phyloP scores from a whole-genome alignment of 1,284 basidiomycete species.

The Leccinum angustisporum region DNA sequence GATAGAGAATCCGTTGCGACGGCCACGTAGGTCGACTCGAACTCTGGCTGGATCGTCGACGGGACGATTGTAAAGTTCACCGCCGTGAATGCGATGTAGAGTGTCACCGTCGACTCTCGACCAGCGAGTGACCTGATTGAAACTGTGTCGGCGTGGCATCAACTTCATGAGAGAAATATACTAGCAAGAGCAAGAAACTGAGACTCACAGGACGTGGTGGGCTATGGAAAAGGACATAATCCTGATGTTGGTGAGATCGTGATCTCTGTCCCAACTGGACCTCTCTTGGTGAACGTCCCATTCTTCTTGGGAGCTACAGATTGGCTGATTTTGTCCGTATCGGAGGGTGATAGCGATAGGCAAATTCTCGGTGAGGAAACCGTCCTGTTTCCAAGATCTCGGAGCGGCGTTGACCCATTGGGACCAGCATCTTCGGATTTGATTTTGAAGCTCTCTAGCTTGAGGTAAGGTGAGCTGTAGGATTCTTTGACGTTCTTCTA shows the following conservation, averaged over 20 bases:
- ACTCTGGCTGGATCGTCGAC: neutral
- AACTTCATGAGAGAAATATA: too few species aligned
- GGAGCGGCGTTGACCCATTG: neutral
- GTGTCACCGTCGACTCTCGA: neutral
- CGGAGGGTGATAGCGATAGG: slow-evolving; percentile 5
- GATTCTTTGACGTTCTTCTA: neutral
- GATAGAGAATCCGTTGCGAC: neutral
- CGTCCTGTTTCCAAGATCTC: slow-evolving; percentile 1
- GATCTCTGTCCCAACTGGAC: neutral
- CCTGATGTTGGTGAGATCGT: neutral
- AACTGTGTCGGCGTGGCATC: too few species aligned
- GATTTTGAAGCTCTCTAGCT: neutral
- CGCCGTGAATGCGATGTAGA: neutral
- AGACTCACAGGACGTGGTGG: slow-evolving; percentile 4
- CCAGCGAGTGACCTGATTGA: neutral
- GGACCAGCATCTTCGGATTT: neutral
- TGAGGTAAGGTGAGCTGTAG: slow-evolving; percentile 1
- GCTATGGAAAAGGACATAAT: slow-evolving; percentile 1
- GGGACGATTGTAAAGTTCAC: neutral
- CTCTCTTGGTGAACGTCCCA: neutral
- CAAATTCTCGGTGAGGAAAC: neutral
- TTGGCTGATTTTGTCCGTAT: slow-evolving; percentile 11
- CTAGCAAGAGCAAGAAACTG: too few species aligned
- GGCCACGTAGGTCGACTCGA: neutral
- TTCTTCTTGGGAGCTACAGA: neutral